Conservation (phyloP, 495 filamentous ascomycete species). For the Pyrenopolyporus hunteri region DNA sequence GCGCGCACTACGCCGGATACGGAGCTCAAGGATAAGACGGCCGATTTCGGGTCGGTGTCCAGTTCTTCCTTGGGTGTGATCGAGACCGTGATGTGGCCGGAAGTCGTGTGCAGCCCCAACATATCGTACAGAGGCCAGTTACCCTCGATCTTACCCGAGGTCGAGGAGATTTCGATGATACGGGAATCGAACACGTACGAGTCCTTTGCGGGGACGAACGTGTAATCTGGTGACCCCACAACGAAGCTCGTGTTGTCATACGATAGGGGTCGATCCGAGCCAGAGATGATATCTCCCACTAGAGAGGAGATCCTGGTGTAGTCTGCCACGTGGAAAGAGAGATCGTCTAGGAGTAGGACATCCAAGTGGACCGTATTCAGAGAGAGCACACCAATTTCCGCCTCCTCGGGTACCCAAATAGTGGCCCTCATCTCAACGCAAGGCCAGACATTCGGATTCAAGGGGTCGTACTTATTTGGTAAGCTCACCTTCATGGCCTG, state of each 20-base stretch:
- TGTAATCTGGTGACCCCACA: slow-evolving; percentile 15
- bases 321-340: slow-evolving; percentile 41
- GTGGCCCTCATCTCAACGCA: slow-evolving; percentile 51
- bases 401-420: slow-evolving; percentile 49
- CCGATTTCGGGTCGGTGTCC: slow-evolving; percentile 36
- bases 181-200: slow-evolving; percentile 45
- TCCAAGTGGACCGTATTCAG: slow-evolving; percentile 46
- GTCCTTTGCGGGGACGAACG: slow-evolving; percentile 31
- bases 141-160: slow-evolving; percentile 46
- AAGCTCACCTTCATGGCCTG: slow-evolving; percentile 44
- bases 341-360: slow-evolving; percentile 48
- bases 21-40: slow-evolving; percentile 43
- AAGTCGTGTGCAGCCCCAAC: slow-evolving; percentile 44
- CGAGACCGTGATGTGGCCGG: slow-evolving; percentile 46
- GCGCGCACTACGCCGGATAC: slow-evolving; percentile 47
- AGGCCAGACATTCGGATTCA: slow-evolving; percentile 28
- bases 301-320: slow-evolving; percentile 34
- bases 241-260: slow-evolving; percentile 9
- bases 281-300: slow-evolving; percentile 40
- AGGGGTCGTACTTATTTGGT: slow-evolving; percentile 40
- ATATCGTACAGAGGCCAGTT: slow-evolving; percentile 53
- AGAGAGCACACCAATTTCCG: slow-evolving; percentile 36
- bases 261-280: slow-evolving; percentile 5
- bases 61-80: slow-evolving; percentile 45
- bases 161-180: slow-evolving; percentile 43